Conservation (phyloP, 1,139 yeast genomes). For the Zygotorulaspora mrakii region DNA sequence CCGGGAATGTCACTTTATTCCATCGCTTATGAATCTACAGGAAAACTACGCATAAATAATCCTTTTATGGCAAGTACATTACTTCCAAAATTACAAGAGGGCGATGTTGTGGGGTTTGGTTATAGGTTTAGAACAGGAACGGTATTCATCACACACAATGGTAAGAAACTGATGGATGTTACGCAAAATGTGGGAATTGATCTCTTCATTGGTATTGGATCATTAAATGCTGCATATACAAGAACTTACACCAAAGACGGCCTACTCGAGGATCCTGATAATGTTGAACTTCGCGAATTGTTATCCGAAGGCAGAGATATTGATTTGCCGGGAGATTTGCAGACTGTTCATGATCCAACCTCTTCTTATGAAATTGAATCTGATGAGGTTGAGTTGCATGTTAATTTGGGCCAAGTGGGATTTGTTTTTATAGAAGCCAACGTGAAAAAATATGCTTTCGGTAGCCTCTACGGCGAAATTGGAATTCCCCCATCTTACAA, state of each 20-base stretch:
- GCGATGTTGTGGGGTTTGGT: conserved; percentile 93
- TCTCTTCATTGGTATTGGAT: conserved; percentile 46
- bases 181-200: conserved; percentile 75
- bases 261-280: conserved; percentile 36
- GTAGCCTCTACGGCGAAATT: conserved; percentile 65
- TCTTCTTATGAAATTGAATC: conserved; percentile 23
- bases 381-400: conserved; percentile 52
- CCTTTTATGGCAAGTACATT: conserved; percentile 71
- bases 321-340: conserved; percentile 25
- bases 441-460: conserved; percentile 83
- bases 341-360: conserved; percentile 25
- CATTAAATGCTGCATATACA: conserved; percentile 36
- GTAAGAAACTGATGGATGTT: conserved; percentile 80
- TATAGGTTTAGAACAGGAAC: conserved; percentile 77
- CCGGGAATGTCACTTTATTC: conserved; percentile 84
- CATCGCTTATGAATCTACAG: conserved; percentile 83
- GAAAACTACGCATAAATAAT: conserved; percentile 73
- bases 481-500: conserved; percentile 78
- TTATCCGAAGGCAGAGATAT: conserved; percentile 26
- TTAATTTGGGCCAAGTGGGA: conserved; percentile 87
- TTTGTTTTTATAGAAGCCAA: conserved; percentile 95
- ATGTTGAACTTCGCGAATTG: conserved; percentile 29
- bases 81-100: conserved; percentile 72
- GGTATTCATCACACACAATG: conserved; percentile 85
- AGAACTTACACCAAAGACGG: conserved; percentile 37